Base-by-base conservation (phyloP, 176 grass and related monocot genomes). In the Cymbopogon citratus region DNA sequence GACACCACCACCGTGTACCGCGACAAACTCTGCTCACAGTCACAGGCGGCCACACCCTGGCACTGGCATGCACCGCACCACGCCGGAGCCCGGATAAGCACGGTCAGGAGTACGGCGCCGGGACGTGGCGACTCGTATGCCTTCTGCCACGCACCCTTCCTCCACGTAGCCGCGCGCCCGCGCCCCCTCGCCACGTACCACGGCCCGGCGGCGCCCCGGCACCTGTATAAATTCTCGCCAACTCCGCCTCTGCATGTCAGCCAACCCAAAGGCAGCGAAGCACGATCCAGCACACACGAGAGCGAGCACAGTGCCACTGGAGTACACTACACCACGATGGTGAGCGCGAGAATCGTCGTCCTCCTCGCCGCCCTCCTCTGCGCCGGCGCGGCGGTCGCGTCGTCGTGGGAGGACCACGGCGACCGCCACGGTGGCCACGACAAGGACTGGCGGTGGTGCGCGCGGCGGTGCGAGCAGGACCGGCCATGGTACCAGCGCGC, bases 361-460 rank as follows among this genome's bases (percentile, higher is more conserved):
- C 29, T 90, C 69, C 72, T 92, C 24, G 46, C 63, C 2, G 1
- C 87, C 12, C 23, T 85, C 74, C 85, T 97, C 26, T 91, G 56
- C 48, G 29, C 80, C 43, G 71, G 65, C 39, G 78, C 77, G 15
- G 72, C 84, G 6, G 12, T 72, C 5, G 66, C 84, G 36, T 34
- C 59, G 21, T 79, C 86, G 28, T 14, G 74, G 19, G 84, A 84
- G 16, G 81, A 80, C 54, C 5, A 59, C 15, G 6, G 18, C 57
- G n/a, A 12, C 10, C 9, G 8, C 57, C 24, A 9, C 60, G 2
- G 28, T 66, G 62, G 78, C 62, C 70, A 70, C 3, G 11, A 44
- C 12, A 36, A 77, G 9, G 36, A 45, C 45, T 36, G 10, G 34
- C 68, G 60, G 0, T 85, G 86, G 0, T 87, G 88, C 61, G 75